Evolutionary conservation across 2,329 filamentous ascomycete species (phyloP), one percentile per base, ranked within the genome.

Genomic region (Claviceps paspali): DNA sequence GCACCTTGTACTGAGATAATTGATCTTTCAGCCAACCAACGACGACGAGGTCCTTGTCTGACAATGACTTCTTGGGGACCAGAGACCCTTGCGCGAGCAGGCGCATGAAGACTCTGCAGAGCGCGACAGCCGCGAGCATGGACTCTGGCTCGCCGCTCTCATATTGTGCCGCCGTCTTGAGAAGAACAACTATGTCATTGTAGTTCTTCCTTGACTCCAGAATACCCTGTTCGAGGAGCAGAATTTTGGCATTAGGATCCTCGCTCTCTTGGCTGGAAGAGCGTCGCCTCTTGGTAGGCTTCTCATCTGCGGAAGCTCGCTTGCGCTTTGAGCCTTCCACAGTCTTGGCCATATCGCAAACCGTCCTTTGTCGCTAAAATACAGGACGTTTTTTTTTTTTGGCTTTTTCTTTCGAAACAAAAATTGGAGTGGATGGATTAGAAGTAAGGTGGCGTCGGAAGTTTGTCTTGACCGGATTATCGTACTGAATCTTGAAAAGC

Each of bases 201-300:
- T 92, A 93, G 60, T 94, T 74, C 57, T 86, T 84, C 52, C 77
- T 82, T 35, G 86, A 93, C 56, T 91, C 79, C 43, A 86, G 61
- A 38, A 96, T 86, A 40, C 82, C 79, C 44, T 74, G 68, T 61
- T 95, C 87, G 38, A 95, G 70, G 38, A 74, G 62, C 29, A 88
- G 61, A 41, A 94, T 82, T 44, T 75, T 70, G 39, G 72, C 67
- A 52, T 79, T 71, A 32, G 64, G 56, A 51, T 76, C 70, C 43
- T 69, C 61, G 29, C 57, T 54, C 36, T 66, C 64, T 43, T 45
- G 47, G 56, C 61, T 60, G 43, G 70, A 59, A 38, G 65, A 61
- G 43, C 66, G 65, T 12, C 62, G 52, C 41, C 67, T 63, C 52
- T 78, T 77, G 48, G 65, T 64, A 9, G 62, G 55, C 24, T 60